Evolutionary conservation across 345 rosid species (phyloP).

Genomic region (Bruguiera gymnorhiza): DNA sequence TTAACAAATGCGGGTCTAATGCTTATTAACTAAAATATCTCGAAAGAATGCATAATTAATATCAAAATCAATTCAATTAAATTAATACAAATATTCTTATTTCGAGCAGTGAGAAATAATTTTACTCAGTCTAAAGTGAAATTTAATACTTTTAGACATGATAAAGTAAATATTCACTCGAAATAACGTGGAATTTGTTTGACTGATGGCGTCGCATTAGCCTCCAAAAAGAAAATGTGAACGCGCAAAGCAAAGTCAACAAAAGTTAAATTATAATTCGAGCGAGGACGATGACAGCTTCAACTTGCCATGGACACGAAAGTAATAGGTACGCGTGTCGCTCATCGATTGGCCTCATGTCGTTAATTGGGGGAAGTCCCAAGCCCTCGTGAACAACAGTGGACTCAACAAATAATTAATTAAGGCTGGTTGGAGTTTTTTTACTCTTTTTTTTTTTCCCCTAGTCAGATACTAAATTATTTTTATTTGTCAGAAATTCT

Average conservation of each 20-base stretch:
- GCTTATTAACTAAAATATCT: too few relatives aligned
- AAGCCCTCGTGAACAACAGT: slow-evolving; percentile 7
- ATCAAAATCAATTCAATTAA: too few relatives aligned
- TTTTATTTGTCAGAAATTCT: too few relatives aligned
- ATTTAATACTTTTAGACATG: too few relatives aligned
- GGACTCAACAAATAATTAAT: not conserved
- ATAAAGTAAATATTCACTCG: not conserved
- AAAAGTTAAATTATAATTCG: not conserved
- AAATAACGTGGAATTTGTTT: too few relatives aligned
- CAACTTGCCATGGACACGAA: slow-evolving; percentile 2
- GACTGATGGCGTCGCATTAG: not conserved
- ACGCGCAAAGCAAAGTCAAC: slow-evolving; percentile 28
- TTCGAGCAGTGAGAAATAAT: too few relatives aligned
- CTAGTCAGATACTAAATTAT: too few relatives aligned
- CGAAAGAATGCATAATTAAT: not conserved
- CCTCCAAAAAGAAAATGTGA: slow-evolving; percentile 28
- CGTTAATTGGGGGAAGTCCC: slow-evolving; percentile 3
- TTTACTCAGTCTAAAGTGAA: not conserved
- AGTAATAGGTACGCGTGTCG: not conserved
- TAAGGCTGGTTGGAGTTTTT: not conserved
- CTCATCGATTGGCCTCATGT: not conserved
- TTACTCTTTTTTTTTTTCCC: too few relatives aligned
- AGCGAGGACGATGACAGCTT: not conserved
- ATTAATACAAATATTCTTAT: too few relatives aligned
- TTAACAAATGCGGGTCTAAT: too few relatives aligned